Evolutionary conservation across 2,329 filamentous ascomycete genomes (phyloP).

Genomic region (Neospermospora avenae): DNA sequence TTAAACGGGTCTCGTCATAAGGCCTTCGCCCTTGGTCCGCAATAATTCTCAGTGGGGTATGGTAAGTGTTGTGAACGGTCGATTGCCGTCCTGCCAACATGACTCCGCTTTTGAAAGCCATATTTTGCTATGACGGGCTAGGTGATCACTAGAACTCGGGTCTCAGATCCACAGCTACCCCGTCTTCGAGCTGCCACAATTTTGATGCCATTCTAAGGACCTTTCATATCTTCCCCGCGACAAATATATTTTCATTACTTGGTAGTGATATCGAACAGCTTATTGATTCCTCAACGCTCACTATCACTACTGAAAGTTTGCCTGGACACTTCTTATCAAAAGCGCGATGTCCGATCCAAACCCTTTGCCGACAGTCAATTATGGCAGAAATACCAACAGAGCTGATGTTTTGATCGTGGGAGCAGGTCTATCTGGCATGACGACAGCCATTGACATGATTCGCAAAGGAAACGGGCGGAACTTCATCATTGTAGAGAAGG

Average conservation of each 20-base stretch:
- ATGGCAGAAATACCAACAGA: conserved; percentile 23
- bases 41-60: background rate
- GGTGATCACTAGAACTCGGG: too few relatives aligned
- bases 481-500: conserved; percentile 41
- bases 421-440: conserved; percentile 42
- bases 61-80: background rate
- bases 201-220: too few relatives aligned
- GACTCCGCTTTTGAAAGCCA: too few relatives aligned
- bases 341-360: conserved; percentile 18
- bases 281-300: background rate
- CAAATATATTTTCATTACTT: too few relatives aligned
- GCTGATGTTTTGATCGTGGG: conserved; percentile 39
- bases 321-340: background rate
- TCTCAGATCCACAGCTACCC: too few relatives aligned
- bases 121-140: too few relatives aligned
- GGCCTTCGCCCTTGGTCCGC: background rate
- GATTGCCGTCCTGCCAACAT: background rate
- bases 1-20: background rate
- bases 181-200: too few relatives aligned
- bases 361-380: conserved; percentile 13
- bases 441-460: conserved; percentile 40
- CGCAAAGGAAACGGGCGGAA: conserved; percentile 44
- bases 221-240: too few relatives aligned
- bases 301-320: background rate
- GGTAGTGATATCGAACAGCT: too few relatives aligned